These are phyloP conservation scores for Oenanthe javanica DNA, from an alignment of 140 eudicot genomes.

Conservation along the genomic window DNA sequence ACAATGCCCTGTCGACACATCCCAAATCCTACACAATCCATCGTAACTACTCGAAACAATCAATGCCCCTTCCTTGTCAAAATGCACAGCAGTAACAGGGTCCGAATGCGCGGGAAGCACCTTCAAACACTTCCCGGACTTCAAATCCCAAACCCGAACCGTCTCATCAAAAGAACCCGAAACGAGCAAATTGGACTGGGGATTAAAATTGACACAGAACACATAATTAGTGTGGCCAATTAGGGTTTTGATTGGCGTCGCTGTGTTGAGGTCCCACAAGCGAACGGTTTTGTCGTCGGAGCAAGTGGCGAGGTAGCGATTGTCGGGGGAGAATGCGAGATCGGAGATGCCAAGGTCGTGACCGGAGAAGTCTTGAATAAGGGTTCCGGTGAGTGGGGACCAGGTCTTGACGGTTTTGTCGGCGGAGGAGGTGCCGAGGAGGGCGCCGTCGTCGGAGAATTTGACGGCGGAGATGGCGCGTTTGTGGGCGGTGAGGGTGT, in stretches of 20 bases:
- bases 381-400: slow-evolving; percentile 42
- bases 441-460: slow-evolving; percentile 82
- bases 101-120: slow-evolving; percentile 96
- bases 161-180: slow-evolving; percentile 96
- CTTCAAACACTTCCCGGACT: slow-evolving; percentile 73
- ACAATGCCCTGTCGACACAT: slow-evolving; percentile 89
- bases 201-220: slow-evolving; percentile 64
- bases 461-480: slow-evolving; percentile 78
- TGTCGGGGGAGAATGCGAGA: slow-evolving; percentile 81
- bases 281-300: slow-evolving; percentile 91
- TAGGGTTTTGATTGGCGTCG: slow-evolving; percentile 55
- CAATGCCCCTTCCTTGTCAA: slow-evolving; percentile 66
- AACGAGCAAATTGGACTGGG: slow-evolving; percentile 73
- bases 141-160: slow-evolving; percentile 92
- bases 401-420: slow-evolving; percentile 70
- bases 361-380: slow-evolving; percentile 46
- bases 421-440: slow-evolving; percentile 88
- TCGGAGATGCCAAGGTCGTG: slow-evolving; percentile 89
- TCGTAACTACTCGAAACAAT: slow-evolving; percentile 88
- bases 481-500: slow-evolving; percentile 76
- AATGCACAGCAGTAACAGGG: slow-evolving; percentile 78
- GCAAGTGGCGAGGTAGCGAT: slow-evolving; percentile 79
- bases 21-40: slow-evolving; percentile 96
- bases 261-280: slow-evolving; percentile 69
- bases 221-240: slow-evolving; percentile 80